Conservation (phyloP, 2,329 filamentous ascomycete species). For the Nigrospora osmanthi region DNA sequence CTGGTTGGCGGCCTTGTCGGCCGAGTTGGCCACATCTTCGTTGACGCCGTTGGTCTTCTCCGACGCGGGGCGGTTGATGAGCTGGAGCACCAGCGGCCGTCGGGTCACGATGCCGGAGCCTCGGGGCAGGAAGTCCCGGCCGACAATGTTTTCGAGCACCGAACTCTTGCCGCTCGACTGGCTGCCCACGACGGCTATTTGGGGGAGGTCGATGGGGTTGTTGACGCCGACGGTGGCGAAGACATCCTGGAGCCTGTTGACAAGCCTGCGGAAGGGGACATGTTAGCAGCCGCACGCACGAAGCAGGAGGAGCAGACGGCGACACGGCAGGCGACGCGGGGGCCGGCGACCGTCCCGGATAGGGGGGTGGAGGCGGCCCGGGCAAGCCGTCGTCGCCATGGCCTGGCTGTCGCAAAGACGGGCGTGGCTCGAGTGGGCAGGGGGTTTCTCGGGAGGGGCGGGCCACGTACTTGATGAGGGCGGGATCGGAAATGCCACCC, state of each 20-base stretch:
- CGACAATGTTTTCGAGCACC: conserved; percentile 43
- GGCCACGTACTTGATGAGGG: conserved; percentile 52
- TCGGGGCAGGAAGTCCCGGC: conserved; percentile 91
- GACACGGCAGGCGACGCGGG: too few species aligned
- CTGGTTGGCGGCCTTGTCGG: conserved; percentile 80
- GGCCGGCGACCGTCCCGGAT: too few species aligned
- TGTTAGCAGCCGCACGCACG: too few species aligned
- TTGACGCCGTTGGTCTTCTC: conserved; percentile 65
- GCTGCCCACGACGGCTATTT: conserved; percentile 42
- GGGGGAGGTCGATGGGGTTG: conserved; percentile 62
- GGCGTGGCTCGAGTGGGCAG: background rate
- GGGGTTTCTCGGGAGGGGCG: background rate
- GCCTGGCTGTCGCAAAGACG: conserved; percentile 3
- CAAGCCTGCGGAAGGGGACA: conserved; percentile 48
- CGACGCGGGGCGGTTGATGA: conserved; percentile 48
- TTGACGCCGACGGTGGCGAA: conserved; percentile 97
- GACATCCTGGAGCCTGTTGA: conserved; percentile 99
- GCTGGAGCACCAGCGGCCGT: conserved; percentile 80
- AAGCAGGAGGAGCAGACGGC: too few species aligned
- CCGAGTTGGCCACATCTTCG: conserved; percentile 55
- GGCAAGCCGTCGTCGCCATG: too few species aligned
- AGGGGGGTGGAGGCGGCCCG: too few species aligned
- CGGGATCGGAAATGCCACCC: conserved; percentile 59
- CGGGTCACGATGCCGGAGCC: conserved; percentile 96
- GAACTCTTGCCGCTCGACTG: conserved; percentile 50